phyloP scores from a whole-genome alignment of 306 rosid species.

The Mimosa pudica region DNA sequence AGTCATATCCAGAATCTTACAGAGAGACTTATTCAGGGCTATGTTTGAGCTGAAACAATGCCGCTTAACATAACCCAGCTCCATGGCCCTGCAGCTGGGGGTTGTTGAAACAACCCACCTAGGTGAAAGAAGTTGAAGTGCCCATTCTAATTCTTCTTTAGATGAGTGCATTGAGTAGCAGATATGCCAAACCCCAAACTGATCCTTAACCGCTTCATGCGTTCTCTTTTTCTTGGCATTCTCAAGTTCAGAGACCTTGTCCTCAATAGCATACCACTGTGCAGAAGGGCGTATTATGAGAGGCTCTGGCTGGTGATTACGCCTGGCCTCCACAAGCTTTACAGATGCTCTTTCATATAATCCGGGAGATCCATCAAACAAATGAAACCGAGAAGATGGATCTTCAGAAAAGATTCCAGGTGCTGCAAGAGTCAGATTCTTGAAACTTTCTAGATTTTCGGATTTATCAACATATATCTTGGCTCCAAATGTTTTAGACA shows the following conservation, averaged over 20 bases:
- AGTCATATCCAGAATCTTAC: conserved; percentile 64
- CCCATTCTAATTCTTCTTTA: conserved; percentile 83
- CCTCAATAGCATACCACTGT: conserved; percentile 81
- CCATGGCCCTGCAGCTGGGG: conserved; percentile 76
- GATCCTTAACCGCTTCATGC: conserved; percentile 69
- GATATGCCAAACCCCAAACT: conserved; percentile 84
- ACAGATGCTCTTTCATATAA: conserved; percentile 59
- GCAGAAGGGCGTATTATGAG: conserved; percentile 78
- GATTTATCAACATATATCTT: conserved; percentile 67
- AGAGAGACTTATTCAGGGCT: conserved; percentile 44
- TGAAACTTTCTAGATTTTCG: conserved; percentile 53
- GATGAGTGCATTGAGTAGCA: conserved; percentile 86
- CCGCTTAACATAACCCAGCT: conserved; percentile 66
- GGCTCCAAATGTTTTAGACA: conserved; percentile 71
- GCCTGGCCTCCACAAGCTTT: conserved; percentile 56
- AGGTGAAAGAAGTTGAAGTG: conserved; percentile 75
- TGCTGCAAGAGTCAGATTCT: conserved; percentile 48
- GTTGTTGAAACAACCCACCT: conserved; percentile 92
- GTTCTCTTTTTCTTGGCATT: conserved; percentile 52
- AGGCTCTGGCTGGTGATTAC: conserved; percentile 53
- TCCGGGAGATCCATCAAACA: conserved; percentile 69
- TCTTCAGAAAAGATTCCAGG: conserved; percentile 73
- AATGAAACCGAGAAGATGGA: conserved; percentile 66
- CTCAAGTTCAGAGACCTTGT: conserved; percentile 41
- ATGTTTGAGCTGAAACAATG: conserved; percentile 50